These are phyloP conservation scores for Aspergillus sp. DNA, from an alignment of 2,329 filamentous ascomycete species.

Conservation along the genomic window DNA sequence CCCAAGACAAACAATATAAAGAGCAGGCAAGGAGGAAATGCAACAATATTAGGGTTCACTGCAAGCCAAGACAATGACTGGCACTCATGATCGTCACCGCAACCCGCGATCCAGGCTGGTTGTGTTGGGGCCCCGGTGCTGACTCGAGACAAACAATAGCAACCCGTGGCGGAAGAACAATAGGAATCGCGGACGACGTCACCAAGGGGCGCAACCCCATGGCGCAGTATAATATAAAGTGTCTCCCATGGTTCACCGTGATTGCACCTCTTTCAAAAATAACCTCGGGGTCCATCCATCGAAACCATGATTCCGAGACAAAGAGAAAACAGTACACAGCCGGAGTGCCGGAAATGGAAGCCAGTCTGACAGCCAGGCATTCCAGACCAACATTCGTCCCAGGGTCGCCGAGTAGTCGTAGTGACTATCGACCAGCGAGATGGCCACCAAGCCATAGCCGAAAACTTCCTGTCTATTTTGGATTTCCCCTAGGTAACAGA, in stretches of 20 bases:
- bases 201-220: background rate
- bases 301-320: background rate
- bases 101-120: conserved; percentile 1
- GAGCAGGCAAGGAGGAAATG: background rate
- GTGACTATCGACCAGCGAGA: background rate
- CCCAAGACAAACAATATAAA: conserved; percentile 25
- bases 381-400: no score
- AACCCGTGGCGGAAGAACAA: conserved; percentile 23
- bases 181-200: conserved; percentile 19
- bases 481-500: background rate
- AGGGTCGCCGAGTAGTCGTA: no score
- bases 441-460: background rate
- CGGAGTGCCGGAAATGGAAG: background rate
- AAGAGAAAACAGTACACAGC: background rate
- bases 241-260: background rate
- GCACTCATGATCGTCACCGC: background rate
- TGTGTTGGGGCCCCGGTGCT: background rate
- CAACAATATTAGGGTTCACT: conserved; percentile 2
- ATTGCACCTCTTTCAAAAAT: background rate
- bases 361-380: no score
- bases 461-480: background rate
- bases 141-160: conserved; percentile 26
- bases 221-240: background rate
- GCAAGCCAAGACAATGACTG: background rate
- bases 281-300: background rate